Percentiles rank a stretch among this genome's conserved stretches.
These are phyloP conservation scores for Fusarium domesticum DNA, from an alignment of 2,329 filamentous ascomycete genomes.

Conservation along the genomic window DNA sequence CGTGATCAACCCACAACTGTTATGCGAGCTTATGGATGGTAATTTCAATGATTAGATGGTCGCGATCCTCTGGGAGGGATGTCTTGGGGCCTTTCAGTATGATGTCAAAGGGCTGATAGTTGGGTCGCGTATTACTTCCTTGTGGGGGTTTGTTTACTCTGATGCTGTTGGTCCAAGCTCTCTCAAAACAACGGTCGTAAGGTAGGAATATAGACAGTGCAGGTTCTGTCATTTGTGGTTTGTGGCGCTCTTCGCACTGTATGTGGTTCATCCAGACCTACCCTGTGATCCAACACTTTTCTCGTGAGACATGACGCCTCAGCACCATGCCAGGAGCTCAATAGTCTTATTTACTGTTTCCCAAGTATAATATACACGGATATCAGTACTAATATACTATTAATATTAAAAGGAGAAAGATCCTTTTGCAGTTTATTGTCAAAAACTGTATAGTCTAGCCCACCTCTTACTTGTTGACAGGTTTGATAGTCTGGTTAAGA, in stretches of 20 bases:
- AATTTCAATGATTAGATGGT: conserved; percentile 25
- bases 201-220: conserved; percentile 16
- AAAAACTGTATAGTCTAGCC: too few relatives aligned
- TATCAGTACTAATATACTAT: too few relatives aligned
- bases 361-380: too few relatives aligned
- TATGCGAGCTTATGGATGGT: conserved; percentile 16
- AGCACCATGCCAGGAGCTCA: too few relatives aligned
- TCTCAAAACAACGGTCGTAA: conserved; percentile 22
- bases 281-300: conserved; percentile 6
- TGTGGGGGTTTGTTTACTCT: conserved; percentile 33
- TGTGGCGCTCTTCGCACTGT: background rate
- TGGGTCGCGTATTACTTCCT: conserved; percentile 19
- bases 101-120: conserved; percentile 30
- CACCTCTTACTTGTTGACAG: too few relatives aligned
- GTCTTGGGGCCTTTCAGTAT: conserved; percentile 27
- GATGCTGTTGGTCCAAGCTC: conserved; percentile 26
- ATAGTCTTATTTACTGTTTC: too few relatives aligned
- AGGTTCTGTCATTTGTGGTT: rapidly evolving
- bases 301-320: too few relatives aligned
- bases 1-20: conserved; percentile 9
- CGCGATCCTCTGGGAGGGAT: conserved; percentile 22
- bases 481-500: too few relatives aligned
- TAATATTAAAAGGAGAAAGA: too few relatives aligned
- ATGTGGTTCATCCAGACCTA: conserved; percentile 3
- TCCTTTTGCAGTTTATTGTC: too few relatives aligned